Conservation (phyloP, 1,284 basidiomycete species). For the Austroboletus niveus region DNA sequence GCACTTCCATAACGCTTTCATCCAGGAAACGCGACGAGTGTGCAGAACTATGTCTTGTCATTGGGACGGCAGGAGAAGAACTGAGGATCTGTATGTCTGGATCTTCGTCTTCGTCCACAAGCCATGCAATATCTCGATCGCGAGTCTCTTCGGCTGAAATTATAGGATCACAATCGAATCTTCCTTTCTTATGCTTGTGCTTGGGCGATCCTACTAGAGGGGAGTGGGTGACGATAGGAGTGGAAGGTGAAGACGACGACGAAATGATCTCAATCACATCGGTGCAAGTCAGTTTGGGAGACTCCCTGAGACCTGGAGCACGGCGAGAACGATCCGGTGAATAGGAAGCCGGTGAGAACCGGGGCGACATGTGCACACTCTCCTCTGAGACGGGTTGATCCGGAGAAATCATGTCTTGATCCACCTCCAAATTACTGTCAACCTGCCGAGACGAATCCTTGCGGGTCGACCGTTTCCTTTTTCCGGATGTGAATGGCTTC, state of each 20-base stretch:
- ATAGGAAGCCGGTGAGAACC: slow-evolving; percentile 6
- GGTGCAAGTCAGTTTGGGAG: background rate
- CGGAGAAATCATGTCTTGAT: slow-evolving; percentile 28
- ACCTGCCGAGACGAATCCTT: slow-evolving; percentile 43
- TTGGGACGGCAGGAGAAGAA: slow-evolving; percentile 42
- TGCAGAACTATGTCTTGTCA: background rate
- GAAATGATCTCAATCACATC: slow-evolving; percentile 34
- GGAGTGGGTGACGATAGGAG: background rate
- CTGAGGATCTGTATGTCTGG: slow-evolving; percentile 47
- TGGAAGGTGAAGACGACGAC: slow-evolving; percentile 22
- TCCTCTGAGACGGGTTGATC: slow-evolving; percentile 3
- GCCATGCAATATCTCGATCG: slow-evolving; percentile 54
- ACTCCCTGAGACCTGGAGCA: slow-evolving; percentile 21
- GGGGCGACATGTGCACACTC: slow-evolving; percentile 1
- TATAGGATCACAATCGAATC: background rate
- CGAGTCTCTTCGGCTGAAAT: slow-evolving; percentile 3
- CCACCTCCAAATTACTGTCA: slow-evolving; percentile 53
- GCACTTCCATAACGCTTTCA: slow-evolving; percentile 7
- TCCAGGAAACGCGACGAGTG: slow-evolving; percentile 1
- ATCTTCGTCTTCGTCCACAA: slow-evolving; percentile 60
- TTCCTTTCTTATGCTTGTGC: slow-evolving; percentile 13
- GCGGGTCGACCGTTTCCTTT: slow-evolving; percentile 27
- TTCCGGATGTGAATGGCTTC: slow-evolving; percentile 34
- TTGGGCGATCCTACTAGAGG: background rate
- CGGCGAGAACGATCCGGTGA: slow-evolving; percentile 23